Evolutionary conservation across 2,329 filamentous ascomycete species (phyloP), one percentile per base, ranked within the genome.

Genomic region (Cyclaneusma minus): DNA sequence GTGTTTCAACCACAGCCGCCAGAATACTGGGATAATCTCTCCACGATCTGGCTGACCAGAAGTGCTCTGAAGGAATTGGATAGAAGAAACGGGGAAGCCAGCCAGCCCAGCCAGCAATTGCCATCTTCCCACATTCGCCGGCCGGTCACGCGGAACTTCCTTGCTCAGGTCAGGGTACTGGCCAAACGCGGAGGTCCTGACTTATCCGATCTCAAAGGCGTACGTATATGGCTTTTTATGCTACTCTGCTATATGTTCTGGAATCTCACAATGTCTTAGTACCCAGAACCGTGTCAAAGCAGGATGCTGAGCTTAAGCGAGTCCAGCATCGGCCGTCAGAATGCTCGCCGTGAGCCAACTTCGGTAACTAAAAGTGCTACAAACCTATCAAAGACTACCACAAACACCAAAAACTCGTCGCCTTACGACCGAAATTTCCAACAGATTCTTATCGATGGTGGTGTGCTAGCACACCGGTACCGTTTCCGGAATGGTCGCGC

Each of bases 351-450:
- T n/a, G n/a, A n/a, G n/a, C n/a, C n/a, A n/a, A n/a, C n/a, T n/a
- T n/a, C n/a, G n/a, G n/a, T n/a, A n/a, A n/a, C n/a, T n/a, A n/a
- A n/a, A n/a, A n/a, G n/a, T n/a, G n/a, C 35, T 24, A 36, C 29
- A 12, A 37, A 34, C 14, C 35, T 30, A 24, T 40, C 31, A 10
- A 38, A 34, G n/a, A 29, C 34, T 27, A 41, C 38, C n/a, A 35
- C 28, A 22, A 45, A 28, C 18, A 48, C 31, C 6, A 42, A 36
- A 21, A 45, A 31, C 28, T 42, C 37, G 15, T 35, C 37, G 22
- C 31, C 39, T 2, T 52, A 54, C 32, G 34, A 49, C 35, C 36
- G 38, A 22, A 35, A 40, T 30, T 56, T 56, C 37, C 40, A 52
- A 27, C 44, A 50, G 28, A 41, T 52, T 25, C 34, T 58, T 22